Conservation (phyloP, 106 monocot genomes). For the Allium cepa region DNA sequence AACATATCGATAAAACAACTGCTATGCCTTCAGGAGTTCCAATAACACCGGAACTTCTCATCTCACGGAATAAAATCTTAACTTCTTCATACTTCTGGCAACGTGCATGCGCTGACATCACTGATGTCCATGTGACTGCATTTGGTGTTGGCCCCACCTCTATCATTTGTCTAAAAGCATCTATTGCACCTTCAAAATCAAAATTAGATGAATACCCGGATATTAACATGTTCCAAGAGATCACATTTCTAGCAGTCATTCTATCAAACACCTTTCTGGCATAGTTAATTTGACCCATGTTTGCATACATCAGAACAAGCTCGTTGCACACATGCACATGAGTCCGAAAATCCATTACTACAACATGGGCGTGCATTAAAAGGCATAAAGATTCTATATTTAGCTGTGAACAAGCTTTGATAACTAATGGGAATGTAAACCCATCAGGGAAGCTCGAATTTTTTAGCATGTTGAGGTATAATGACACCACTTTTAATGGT, state of each 20-base stretch:
- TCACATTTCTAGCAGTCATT: slow-evolving; percentile 27
- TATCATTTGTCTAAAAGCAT: slow-evolving; percentile 32
- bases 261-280: slow-evolving; percentile 45
- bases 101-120: slow-evolving; percentile 45
- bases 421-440: slow-evolving; percentile 51
- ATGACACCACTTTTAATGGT: slow-evolving; percentile 7
- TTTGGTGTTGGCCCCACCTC: slow-evolving; percentile 22
- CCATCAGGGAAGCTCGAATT: slow-evolving; percentile 20
- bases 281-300: slow-evolving; percentile 10
- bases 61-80: slow-evolving; percentile 27
- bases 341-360: slow-evolving; percentile 17
- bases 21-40: slow-evolving; percentile 31
- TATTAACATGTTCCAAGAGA: slow-evolving; percentile 48
- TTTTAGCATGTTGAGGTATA: slow-evolving; percentile 20
- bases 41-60: slow-evolving; percentile 19
- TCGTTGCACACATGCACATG: slow-evolving; percentile 56
- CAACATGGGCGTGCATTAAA: slow-evolving; percentile 32
- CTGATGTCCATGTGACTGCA: slow-evolving; percentile 59
- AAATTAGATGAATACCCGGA: slow-evolving; percentile 27
- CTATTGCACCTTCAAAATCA: slow-evolving; percentile 15
- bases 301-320: slow-evolving; percentile 29
- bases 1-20: slow-evolving; percentile 45
- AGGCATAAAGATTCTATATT: neutral
- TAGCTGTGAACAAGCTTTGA: slow-evolving; percentile 17
- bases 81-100: slow-evolving; percentile 27